Percentiles rank a stretch among this genome's conserved stretches.
Evolutionary conservation across 202 grass and related monocot genomes (phyloP).

Genomic region (Hordeum pubiflorum): DNA sequence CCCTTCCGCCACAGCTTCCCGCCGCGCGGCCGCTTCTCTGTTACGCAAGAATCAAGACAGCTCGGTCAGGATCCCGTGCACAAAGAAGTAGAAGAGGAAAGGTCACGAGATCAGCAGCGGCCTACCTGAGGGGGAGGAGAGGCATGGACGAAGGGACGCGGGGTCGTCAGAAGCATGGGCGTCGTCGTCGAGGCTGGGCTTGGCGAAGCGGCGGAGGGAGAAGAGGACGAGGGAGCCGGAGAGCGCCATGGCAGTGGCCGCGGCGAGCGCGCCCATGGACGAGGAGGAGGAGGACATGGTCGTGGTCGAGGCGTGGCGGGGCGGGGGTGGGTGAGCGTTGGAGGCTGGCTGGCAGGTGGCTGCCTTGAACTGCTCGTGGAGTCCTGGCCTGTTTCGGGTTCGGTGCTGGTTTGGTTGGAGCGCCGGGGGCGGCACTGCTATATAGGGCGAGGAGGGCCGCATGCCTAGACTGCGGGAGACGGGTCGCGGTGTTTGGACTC

Average conservation of each 20-base stretch:
- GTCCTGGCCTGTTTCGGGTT: not conserved
- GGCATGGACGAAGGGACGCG: slow-evolving; percentile 37
- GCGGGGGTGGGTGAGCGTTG: not conserved
- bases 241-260: slow-evolving; percentile 76
- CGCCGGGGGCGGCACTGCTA: not conserved
- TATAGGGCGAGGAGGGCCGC: not conserved
- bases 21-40: slow-evolving; percentile 36
- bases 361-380: slow-evolving; percentile 9
- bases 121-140: slow-evolving; percentile 39
- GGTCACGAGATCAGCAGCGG: too few relatives aligned
- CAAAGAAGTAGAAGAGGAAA: not conserved
- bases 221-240: slow-evolving; percentile 73
- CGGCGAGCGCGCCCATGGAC: slow-evolving; percentile 40
- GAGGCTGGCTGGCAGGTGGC: not conserved
- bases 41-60: too few relatives aligned
- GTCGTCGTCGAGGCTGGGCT: not conserved
- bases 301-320: not conserved
- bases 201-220: slow-evolving; percentile 56
- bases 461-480: not conserved
- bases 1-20: slow-evolving; percentile 20
- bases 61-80: not conserved
- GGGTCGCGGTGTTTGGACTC: not conserved
- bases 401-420: not conserved
- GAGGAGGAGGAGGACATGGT: slow-evolving; percentile 31
- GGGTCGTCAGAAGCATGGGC: not conserved